These are phyloP conservation scores for Lepidium sativum DNA, from an alignment of 345 rosid genomes.

Conservation along the genomic window DNA sequence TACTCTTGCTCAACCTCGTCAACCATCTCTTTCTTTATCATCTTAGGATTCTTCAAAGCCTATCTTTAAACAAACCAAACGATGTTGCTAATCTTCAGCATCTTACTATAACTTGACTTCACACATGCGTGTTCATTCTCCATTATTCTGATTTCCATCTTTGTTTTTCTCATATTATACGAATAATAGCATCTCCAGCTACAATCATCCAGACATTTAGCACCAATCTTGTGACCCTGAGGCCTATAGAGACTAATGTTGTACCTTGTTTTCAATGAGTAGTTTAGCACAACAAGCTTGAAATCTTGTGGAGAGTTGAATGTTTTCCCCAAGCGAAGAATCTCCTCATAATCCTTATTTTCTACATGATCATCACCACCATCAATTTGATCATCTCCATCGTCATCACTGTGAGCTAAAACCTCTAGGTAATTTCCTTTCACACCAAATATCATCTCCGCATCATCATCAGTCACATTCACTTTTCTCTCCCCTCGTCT, in stretches of 20 bases:
- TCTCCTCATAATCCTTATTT: no score
- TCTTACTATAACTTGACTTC: not conserved
- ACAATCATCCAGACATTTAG: not conserved
- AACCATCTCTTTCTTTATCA: not conserved
- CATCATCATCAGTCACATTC: no score
- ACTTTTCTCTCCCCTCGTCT: no score
- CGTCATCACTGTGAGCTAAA: no score
- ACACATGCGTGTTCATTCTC: not conserved
- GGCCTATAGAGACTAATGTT: not conserved
- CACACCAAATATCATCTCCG: no score
- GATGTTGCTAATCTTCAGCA: not conserved
- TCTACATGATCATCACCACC: no score
- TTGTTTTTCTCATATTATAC: not conserved
- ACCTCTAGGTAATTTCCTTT: no score
- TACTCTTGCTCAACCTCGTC: not conserved
- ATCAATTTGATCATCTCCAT: no score
- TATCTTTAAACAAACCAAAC: not conserved
- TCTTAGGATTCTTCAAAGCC: not conserved
- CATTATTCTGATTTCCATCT: not conserved
- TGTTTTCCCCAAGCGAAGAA: not conserved
- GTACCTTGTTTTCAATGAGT: not conserved
- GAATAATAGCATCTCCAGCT: not conserved
- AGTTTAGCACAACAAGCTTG: not conserved
- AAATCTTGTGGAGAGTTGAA: not conserved
- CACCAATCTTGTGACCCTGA: not conserved